phyloP scores from a whole-genome alignment of 305 asterid species.

The Withania somnifera region DNA sequence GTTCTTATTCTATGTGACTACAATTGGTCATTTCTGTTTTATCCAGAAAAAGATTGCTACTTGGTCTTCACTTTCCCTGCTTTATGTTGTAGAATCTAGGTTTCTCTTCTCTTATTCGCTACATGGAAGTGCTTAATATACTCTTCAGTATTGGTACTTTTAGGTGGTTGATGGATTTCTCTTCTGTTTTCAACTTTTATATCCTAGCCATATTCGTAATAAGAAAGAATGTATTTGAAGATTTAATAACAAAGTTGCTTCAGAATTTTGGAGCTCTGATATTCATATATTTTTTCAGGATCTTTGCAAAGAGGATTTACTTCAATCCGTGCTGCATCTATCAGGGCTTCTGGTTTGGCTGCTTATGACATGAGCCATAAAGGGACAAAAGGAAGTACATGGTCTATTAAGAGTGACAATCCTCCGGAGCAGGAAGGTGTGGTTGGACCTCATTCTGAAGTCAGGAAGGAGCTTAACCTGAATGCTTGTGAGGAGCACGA shows the following conservation, averaged over 20 bases:
- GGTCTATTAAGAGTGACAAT: constrained; percentile 20
- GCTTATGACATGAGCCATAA: constrained; percentile 25
- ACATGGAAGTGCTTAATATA: background rate
- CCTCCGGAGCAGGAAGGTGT: constrained; percentile 24
- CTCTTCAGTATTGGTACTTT: background rate
- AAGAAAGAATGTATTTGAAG: background rate
- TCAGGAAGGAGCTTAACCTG: constrained; percentile 16
- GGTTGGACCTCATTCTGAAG: constrained; percentile 15
- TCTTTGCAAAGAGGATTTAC: constrained; percentile 38
- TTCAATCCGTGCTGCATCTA: constrained; percentile 57
- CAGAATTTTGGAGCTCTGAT: background rate
- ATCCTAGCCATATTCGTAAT: background rate
- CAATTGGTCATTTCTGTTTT: background rate
- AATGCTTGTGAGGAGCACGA: constrained; percentile 16
- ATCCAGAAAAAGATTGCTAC: background rate
- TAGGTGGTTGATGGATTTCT: background rate
- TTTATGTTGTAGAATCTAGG: background rate
- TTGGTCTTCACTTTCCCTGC: background rate
- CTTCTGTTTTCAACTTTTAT: background rate
- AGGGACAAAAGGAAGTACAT: constrained; percentile 20
- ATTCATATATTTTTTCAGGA: constrained; percentile 35
- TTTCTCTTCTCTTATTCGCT: background rate
- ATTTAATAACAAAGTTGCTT: background rate
- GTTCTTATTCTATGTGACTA: background rate
- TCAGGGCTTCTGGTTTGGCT: constrained; percentile 76